Evolutionary conservation across 2,329 filamentous ascomycete species (phyloP).

Genomic region (Ophiostoma tasmaniense): DNA sequence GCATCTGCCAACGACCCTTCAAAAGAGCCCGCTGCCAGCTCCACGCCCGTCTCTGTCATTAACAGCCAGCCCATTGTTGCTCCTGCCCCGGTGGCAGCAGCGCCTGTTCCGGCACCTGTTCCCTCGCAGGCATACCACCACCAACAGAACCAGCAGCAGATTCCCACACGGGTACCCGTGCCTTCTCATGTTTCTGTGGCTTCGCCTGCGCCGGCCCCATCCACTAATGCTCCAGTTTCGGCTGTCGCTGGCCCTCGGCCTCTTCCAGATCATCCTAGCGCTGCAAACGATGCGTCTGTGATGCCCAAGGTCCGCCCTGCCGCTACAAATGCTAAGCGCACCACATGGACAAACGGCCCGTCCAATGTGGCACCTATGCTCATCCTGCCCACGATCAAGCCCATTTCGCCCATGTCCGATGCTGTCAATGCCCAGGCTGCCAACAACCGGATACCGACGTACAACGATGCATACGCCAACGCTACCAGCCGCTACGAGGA

Average conservation of each 20-base stretch:
- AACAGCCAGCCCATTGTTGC: background rate
- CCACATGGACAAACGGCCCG: slow-evolving; percentile 83
- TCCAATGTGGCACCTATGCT: slow-evolving; percentile 83
- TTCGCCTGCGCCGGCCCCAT: slow-evolving; percentile 4
- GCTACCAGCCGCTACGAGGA: slow-evolving; percentile 44
- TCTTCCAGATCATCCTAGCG: slow-evolving; percentile 19
- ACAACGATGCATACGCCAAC: slow-evolving; percentile 41
- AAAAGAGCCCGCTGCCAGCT: slow-evolving; percentile 10
- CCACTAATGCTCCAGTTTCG: background rate
- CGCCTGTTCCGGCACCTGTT: slow-evolving; percentile 3
- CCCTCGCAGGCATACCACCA: background rate
- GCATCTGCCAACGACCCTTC: slow-evolving; percentile 25
- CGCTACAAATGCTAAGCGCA: slow-evolving; percentile 58
- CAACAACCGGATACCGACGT: slow-evolving; percentile 52
- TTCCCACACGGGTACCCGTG: slow-evolving; percentile 11
- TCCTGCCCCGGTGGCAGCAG: background rate
- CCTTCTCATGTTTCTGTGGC: slow-evolving; percentile 11
- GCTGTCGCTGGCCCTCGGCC: slow-evolving; percentile 22
- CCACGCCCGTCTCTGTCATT: background rate
- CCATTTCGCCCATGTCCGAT: slow-evolving; percentile 94
- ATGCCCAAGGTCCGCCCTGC: slow-evolving; percentile 40
- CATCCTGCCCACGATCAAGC: slow-evolving; percentile 87
- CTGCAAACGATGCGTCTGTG: slow-evolving; percentile 33
- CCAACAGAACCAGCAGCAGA: slow-evolving; percentile 6
- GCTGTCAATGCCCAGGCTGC: slow-evolving; percentile 84